A percentile compares a stretch with the other conserved stretches of the same genome.
These are phyloP conservation scores for Claviceps maximensis DNA, from an alignment of 2,329 filamentous ascomycete species.

Conservation along the genomic window DNA sequence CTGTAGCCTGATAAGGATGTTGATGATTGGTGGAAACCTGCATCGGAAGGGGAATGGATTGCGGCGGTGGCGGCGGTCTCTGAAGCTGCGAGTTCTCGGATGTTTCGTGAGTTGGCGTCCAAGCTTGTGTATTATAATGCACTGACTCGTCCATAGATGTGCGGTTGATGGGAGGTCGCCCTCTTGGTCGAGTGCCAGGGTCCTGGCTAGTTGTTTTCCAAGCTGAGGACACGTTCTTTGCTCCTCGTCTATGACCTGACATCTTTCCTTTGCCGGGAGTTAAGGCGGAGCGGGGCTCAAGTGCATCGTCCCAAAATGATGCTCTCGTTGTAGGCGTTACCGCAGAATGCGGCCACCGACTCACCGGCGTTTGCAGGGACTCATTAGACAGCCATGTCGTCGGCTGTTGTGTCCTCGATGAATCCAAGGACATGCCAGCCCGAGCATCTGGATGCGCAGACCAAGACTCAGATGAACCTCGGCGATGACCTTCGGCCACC, in stretches of 20 bases:
- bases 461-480: constrained; percentile 28
- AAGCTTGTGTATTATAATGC: constrained; percentile 46
- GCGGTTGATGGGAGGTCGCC: constrained; percentile 61
- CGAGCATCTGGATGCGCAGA: constrained; percentile 30
- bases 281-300: constrained; percentile 60
- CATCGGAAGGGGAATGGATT: neutral
- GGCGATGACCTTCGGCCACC: constrained; percentile 24
- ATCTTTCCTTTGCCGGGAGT: constrained; percentile 47
- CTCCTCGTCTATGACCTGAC: constrained; percentile 49
- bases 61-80: neutral
- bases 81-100: constrained; percentile 24
- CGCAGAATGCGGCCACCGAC: constrained; percentile 66
- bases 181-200: constrained; percentile 57
- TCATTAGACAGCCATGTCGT: constrained; percentile 27
- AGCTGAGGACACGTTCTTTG: constrained; percentile 76
- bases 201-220: constrained; percentile 59
- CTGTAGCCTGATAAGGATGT: neutral
- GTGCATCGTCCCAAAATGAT: constrained; percentile 39
- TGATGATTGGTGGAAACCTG: neutral
- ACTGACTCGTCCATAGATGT: constrained; percentile 50
- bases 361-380: constrained; percentile 45
- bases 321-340: constrained; percentile 50
- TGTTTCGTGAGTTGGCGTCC: constrained; percentile 33
- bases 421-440: constrained; percentile 21
- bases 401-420: constrained; percentile 20